phyloP scores from a whole-genome alignment of 2,329 filamentous ascomycete species.

The Davidsoniella eucalypti region DNA sequence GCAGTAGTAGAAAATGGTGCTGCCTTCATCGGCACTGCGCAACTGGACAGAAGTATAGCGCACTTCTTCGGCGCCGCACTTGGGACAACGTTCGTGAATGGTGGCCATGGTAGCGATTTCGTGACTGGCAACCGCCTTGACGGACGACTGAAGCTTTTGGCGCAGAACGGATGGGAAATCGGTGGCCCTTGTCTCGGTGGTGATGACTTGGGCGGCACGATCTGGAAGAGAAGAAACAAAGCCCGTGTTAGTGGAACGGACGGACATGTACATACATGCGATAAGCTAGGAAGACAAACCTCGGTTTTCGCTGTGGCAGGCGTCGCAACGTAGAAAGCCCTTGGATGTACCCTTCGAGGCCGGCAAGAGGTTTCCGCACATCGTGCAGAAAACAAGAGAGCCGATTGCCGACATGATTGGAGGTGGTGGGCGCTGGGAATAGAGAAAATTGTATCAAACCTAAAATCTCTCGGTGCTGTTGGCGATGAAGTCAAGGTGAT shows the following conservation, averaged over 20 bases:
- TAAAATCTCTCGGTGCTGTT: too few relatives aligned
- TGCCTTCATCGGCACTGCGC: slow-evolving; percentile 86
- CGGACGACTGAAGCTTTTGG: slow-evolving; percentile 65
- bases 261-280: neutral
- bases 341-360: slow-evolving; percentile 61
- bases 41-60: slow-evolving; percentile 73
- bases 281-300: slow-evolving; percentile 30
- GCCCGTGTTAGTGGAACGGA: slow-evolving; percentile 3
- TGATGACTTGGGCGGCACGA: slow-evolving; percentile 56
- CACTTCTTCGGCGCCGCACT: slow-evolving; percentile 70
- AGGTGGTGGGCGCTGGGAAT: neutral
- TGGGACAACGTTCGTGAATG: slow-evolving; percentile 54
- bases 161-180: slow-evolving; percentile 84
- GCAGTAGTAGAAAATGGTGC: slow-evolving; percentile 80
- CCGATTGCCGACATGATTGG: slow-evolving; percentile 72
- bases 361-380: slow-evolving; percentile 81
- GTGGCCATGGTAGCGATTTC: slow-evolving; percentile 58
- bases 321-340: slow-evolving; percentile 63
- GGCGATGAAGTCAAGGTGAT: too few relatives aligned
- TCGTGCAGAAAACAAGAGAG: slow-evolving; percentile 79
- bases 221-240: slow-evolving; percentile 30
- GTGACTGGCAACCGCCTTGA: slow-evolving; percentile 64
- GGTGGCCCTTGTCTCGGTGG: slow-evolving; percentile 71
- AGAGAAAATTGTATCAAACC: neutral
- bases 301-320: slow-evolving; percentile 73